Evolutionary conservation across 352 stramenopile genomes (phyloP).

Genomic region (Bremia lactucae): DNA sequence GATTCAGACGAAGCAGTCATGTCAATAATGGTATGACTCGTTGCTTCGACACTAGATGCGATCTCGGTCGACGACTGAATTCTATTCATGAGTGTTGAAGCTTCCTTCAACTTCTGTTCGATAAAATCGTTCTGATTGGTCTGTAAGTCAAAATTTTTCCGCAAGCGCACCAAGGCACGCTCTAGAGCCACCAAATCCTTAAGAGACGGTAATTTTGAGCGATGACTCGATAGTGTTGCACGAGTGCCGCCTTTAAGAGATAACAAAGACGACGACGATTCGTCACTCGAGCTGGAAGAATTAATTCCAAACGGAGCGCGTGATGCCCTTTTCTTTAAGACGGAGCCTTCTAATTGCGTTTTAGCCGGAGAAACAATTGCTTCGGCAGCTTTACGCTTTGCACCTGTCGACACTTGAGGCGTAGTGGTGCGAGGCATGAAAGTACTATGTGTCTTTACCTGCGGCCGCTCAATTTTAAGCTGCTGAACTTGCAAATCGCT

Average conservation of each 20-base stretch:
- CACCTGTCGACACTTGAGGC: conserved; percentile 2
- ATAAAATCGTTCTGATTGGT: neutral
- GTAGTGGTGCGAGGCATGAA: conserved; percentile 3
- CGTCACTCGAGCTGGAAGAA: conserved; percentile 16
- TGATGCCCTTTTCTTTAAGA: conserved; percentile 19
- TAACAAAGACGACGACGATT: conserved; percentile 10
- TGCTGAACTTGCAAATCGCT: conserved; percentile 61
- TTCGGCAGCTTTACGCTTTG: conserved; percentile 18
- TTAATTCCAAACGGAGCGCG: conserved; percentile 20
- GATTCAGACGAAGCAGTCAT: conserved; percentile 13
- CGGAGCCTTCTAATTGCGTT: neutral
- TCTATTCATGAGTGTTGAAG: neutral
- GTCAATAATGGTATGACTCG: conserved; percentile 15
- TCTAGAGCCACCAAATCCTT: conserved; percentile 23
- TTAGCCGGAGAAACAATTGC: neutral
- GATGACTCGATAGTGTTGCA: conserved; percentile 1
- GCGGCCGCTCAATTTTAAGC: conserved; percentile 26
- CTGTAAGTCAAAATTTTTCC: conserved; percentile 6
- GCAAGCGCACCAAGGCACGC: conserved; percentile 13
- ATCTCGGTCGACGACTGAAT: neutral
- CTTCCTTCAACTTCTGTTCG: conserved; percentile 10
- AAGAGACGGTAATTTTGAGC: conserved; percentile 12
- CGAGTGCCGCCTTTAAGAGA: neutral
- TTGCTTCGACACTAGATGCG: too few relatives aligned
- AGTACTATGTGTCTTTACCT: conserved; percentile 17